A percentile compares a stretch with the other conserved stretches of the same genome.
phyloP scores from a whole-genome alignment of 495 filamentous ascomycete genomes.

The Sordaria brevicollis region DNA sequence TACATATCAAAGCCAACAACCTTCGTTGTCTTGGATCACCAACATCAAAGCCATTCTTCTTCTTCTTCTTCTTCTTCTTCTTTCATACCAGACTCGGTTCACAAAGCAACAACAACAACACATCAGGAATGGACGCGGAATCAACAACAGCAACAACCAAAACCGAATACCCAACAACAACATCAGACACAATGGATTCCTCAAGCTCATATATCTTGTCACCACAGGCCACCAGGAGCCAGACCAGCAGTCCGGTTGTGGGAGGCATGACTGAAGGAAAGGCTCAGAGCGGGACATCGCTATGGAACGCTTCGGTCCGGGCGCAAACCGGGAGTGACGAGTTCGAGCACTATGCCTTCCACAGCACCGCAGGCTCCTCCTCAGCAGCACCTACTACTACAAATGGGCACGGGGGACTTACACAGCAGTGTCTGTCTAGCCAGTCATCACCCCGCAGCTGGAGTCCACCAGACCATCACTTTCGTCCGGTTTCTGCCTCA shows the following conservation, averaged over 20 bases:
- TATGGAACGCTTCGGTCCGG: slow-evolving; percentile 11
- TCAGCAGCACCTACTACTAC: background rate
- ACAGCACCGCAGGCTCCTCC: slow-evolving; percentile 8
- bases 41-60: background rate
- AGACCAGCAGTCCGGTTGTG: background rate
- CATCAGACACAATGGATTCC: background rate
- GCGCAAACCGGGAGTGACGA: slow-evolving; percentile 9
- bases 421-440: slow-evolving; percentile 4
- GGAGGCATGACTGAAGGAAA: background rate
- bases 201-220: background rate
- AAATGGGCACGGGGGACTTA: background rate
- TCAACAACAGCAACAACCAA: background rate
- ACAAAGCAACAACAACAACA: background rate
- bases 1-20: background rate
- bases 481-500: slow-evolving; percentile 1
- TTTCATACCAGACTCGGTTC: background rate
- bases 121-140: background rate
- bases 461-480: slow-evolving; percentile 15
- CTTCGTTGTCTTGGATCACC: background rate
- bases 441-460: slow-evolving; percentile 22
- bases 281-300: background rate
- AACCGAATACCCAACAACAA: background rate
- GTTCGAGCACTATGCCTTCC: slow-evolving; percentile 19
- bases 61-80: too few relatives aligned
- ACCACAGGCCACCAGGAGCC: background rate